Conservation (phyloP, 345 rosid species). For the Anacardium occidentale region DNA sequence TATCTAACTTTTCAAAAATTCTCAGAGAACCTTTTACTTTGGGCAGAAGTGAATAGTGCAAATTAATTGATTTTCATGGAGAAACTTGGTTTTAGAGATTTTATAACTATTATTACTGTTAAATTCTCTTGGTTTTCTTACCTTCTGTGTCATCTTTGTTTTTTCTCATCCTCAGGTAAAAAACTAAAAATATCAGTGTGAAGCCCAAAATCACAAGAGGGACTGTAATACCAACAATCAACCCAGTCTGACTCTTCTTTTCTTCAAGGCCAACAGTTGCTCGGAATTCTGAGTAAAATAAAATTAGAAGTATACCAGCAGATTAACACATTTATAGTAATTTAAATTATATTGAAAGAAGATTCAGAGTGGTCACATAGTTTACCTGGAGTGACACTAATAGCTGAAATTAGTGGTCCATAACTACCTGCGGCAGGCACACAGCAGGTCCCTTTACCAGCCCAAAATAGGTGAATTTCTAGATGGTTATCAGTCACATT, state of each 20-base stretch:
- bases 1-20: too few species aligned
- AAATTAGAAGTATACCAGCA: not conserved
- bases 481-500: too few species aligned
- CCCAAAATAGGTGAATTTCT: too few species aligned
- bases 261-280: constrained; percentile 13
- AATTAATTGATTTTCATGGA: not conserved
- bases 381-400: too few species aligned
- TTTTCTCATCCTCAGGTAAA: not conserved
- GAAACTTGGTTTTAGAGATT: not conserved
- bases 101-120: not conserved
- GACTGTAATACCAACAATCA: constrained; percentile 28
- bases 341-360: too few species aligned
- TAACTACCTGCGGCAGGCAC: not conserved
- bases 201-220: constrained; percentile 14
- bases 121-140: not conserved
- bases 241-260: constrained; percentile 12
- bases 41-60: not conserved
- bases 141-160: constrained; percentile 24
- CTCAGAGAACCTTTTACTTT: too few species aligned
- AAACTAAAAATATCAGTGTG: not conserved
- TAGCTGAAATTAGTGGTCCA: too few species aligned
- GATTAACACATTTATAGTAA: too few species aligned
- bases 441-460: too few species aligned
- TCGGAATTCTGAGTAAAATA: constrained; percentile 13
- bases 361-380: too few species aligned